Conservation (phyloP, 164 flowering plant species). For the Vitis cinerea region DNA sequence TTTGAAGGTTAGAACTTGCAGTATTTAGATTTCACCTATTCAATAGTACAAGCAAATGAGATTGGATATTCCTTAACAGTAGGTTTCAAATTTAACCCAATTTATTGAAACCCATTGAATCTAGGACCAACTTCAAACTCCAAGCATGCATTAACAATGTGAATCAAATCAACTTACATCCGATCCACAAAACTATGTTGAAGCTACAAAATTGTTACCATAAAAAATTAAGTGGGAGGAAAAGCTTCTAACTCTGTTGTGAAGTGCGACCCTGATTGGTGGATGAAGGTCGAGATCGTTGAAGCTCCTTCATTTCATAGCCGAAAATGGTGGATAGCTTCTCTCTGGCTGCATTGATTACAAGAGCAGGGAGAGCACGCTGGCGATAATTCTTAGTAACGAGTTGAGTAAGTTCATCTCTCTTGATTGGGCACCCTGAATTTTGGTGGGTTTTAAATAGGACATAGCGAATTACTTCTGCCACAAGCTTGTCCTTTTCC, state of each 20-base stretch:
- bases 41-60: too few relatives aligned
- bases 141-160: too few relatives aligned
- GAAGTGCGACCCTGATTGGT: constrained; percentile 45
- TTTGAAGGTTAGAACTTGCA: too few relatives aligned
- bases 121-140: neutral
- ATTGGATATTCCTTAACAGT: too few relatives aligned
- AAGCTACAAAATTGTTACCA: neutral
- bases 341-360: constrained; percentile 71
- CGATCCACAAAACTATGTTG: too few relatives aligned
- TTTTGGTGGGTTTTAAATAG: constrained; percentile 84
- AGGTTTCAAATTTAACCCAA: too few relatives aligned
- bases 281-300: constrained; percentile 62
- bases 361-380: constrained; percentile 63
- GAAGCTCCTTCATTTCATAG: constrained; percentile 86
- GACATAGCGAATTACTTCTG: constrained; percentile 77
- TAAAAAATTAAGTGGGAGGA: neutral
- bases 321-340: constrained; percentile 79
- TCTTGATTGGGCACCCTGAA: constrained; percentile 86
- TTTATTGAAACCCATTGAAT: too few relatives aligned
- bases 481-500: constrained; percentile 93
- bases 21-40: too few relatives aligned
- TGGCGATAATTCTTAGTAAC: constrained; percentile 80
- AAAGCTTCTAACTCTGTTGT: constrained; percentile 50
- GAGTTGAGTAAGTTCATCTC: constrained; percentile 83
- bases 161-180: too few relatives aligned